Evolutionary conservation across 2,329 filamentous ascomycete genomes (phyloP).

Genomic region (Hymenoscyphus linearis): DNA sequence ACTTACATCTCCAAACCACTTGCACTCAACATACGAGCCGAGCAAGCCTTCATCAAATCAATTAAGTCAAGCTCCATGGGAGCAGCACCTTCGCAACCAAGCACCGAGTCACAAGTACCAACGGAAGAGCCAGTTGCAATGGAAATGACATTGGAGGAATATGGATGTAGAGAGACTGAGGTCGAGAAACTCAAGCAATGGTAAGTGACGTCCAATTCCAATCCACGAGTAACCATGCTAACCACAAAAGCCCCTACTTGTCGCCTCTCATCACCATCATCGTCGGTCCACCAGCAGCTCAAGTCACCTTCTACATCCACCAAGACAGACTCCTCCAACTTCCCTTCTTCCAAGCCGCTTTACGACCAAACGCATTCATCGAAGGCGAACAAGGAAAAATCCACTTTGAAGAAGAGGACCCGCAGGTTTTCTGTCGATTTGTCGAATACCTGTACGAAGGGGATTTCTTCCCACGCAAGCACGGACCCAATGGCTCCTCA

Average conservation of each 20-base stretch:
- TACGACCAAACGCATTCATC: neutral
- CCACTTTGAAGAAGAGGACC: neutral
- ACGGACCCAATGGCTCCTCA: neutral
- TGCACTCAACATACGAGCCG: no score
- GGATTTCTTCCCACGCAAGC: neutral
- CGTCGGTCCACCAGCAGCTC: neutral
- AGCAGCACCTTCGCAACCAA: no score
- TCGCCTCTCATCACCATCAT: neutral
- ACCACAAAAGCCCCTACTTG: neutral
- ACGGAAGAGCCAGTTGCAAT: no score
- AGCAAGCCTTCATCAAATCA: no score
- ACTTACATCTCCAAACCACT: no score
- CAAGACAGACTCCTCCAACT: neutral
- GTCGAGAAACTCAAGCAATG: neutral
- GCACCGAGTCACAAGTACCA: no score
- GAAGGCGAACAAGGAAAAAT: neutral
- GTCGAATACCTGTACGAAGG: neutral
- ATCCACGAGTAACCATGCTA: neutral
- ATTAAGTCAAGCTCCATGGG: no score
- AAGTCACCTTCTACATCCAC: neutral
- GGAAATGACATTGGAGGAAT: no score
- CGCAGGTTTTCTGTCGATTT: neutral
- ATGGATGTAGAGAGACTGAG: neutral
- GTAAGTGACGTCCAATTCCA: neutral
- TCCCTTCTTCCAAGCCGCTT: slow-evolving; percentile 2